Conservation (phyloP, 2,329 filamentous ascomycete genomes). For the Penicillium sp. region DNA sequence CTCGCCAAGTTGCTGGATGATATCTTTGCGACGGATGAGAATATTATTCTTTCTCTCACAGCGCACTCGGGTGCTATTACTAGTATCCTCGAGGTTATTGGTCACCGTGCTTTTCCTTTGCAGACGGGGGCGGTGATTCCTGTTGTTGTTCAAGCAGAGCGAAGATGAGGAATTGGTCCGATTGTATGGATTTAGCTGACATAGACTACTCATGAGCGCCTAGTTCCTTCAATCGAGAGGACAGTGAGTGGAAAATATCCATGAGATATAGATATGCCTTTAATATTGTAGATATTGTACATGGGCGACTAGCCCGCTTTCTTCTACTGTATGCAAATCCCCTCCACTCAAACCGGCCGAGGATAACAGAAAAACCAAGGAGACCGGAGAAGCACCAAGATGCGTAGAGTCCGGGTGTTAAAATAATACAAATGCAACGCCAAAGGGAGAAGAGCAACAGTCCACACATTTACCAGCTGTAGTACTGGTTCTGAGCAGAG, state of each 20-base stretch:
- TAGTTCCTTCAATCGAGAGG: not conserved
- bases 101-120: conserved; percentile 50
- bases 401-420: not conserved
- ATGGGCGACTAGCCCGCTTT: conserved; percentile 5
- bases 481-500: conserved; percentile 82
- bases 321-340: conserved; percentile 3
- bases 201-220: not conserved
- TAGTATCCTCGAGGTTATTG: conserved; percentile 49
- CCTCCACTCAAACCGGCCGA: not conserved
- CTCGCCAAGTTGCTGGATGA: conserved; percentile 52
- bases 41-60: conserved; percentile 55
- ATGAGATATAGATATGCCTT: not conserved
- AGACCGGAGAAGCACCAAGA: not conserved
- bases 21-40: conserved; percentile 51
- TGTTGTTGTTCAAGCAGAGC: conserved; percentile 49
- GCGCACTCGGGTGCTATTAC: conserved; percentile 61
- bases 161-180: not conserved
- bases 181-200: not conserved
- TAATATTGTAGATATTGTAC: conserved; percentile 6
- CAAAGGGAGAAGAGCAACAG: conserved; percentile 14
- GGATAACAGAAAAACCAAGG: not conserved
- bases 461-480: conserved; percentile 70
- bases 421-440: conserved; percentile 33
- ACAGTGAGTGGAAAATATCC: not conserved
- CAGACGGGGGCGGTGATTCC: conserved; percentile 54